These are phyloP conservation scores for Penicillium sp. DNA, from an alignment of 2,329 filamentous ascomycete species.

Conservation along the genomic window DNA sequence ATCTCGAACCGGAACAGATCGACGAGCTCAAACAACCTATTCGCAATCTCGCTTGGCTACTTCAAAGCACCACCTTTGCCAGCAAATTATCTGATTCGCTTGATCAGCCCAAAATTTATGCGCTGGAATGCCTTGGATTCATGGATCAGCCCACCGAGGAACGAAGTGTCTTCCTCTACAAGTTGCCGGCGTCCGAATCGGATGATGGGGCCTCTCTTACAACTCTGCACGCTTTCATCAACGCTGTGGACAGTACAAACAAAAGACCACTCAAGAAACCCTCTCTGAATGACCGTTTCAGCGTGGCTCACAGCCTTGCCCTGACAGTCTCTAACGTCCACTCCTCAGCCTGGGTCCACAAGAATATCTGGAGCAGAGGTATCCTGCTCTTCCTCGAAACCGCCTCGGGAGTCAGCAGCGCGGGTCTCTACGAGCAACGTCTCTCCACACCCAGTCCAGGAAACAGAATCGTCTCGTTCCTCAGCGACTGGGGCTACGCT, in stretches of 20 bases:
- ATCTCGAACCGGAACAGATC: conserved; percentile 29
- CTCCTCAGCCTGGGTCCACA: conserved; percentile 32
- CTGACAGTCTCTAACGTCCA: conserved; percentile 30
- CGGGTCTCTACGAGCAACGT: conserved; percentile 9
- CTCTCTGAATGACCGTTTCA: conserved; percentile 28
- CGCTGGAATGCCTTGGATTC: conserved; percentile 31
- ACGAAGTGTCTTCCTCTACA: conserved; percentile 30
- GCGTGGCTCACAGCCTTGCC: conserved; percentile 30
- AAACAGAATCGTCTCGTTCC: conserved; percentile 22
- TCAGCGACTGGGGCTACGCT: conserved; percentile 33
- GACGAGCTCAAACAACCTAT: conserved; percentile 28
- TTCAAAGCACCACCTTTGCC: conserved; percentile 30
- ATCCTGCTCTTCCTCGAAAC: conserved; percentile 29
- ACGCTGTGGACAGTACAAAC: conserved; percentile 20
- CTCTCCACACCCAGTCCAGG: neutral
- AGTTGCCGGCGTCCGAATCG: conserved; percentile 16
- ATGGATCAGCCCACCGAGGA: conserved; percentile 29
- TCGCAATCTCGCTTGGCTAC: conserved; percentile 32
- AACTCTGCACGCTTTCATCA: conserved; percentile 27
- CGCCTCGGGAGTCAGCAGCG: conserved; percentile 4
- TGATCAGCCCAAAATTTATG: conserved; percentile 32
- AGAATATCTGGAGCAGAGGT: conserved; percentile 34
- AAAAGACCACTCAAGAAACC: conserved; percentile 21
- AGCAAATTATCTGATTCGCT: conserved; percentile 3
- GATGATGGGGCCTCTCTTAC: conserved; percentile 1